phyloP scores from a whole-genome alignment of 2,329 filamentous ascomycete genomes.

The Huntiella savannae region DNA sequence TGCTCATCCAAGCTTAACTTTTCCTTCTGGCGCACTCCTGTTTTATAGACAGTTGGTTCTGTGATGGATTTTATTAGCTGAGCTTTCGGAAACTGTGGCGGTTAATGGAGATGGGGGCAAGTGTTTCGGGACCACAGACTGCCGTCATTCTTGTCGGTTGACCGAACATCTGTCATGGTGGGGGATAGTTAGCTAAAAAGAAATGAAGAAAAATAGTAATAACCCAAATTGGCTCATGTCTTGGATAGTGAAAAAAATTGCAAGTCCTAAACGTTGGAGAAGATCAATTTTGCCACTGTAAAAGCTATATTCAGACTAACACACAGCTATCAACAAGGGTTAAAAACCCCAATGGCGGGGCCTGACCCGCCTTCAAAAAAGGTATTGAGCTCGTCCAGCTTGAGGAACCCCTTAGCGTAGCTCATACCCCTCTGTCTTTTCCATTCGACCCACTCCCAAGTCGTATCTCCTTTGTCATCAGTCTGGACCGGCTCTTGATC shows the following conservation, averaged over 20 bases:
- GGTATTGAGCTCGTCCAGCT: conserved; percentile 33
- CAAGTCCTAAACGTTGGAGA: neutral
- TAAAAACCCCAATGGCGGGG: conserved; percentile 32
- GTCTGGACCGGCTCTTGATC: conserved; percentile 1
- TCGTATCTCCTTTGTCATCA: conserved; percentile 16
- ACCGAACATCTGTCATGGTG: neutral
- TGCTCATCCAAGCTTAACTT: too few relatives aligned
- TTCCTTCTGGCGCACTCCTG: too few relatives aligned
- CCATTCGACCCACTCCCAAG: conserved; percentile 43
- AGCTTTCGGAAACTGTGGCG: too few relatives aligned
- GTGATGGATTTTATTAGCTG: neutral
- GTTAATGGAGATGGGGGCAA: too few relatives aligned
- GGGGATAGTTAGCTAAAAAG: too few relatives aligned
- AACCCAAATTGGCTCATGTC: too few relatives aligned
- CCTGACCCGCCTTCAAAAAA: conserved; percentile 34
- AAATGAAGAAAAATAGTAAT: too few relatives aligned
- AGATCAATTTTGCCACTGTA: too few relatives aligned
- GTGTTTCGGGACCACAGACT: conserved; percentile 1
- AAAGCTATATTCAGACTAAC: too few relatives aligned
- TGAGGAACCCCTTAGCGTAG: conserved; percentile 35
- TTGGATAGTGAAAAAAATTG: neutral
- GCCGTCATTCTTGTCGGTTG: neutral
- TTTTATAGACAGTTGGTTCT: too few relatives aligned
- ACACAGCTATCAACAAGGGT: conserved; percentile 19
- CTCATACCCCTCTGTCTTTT: conserved; percentile 36